Evolutionary conservation across 2,329 filamentous ascomycete species (phyloP).

Genomic region (Aspergillus candidus): DNA sequence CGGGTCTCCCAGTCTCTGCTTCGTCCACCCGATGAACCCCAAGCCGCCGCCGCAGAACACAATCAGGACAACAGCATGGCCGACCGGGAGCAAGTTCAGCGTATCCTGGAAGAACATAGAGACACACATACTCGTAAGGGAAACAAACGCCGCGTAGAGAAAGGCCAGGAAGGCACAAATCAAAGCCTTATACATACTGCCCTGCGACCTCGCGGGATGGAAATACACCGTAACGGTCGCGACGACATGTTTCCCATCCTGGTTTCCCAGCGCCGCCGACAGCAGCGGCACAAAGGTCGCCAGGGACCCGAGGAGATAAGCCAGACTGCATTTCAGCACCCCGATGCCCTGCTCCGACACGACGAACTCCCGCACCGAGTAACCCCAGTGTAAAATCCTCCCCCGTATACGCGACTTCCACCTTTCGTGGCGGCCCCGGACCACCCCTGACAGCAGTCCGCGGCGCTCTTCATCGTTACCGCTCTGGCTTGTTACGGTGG

Average conservation of each 20-base stretch:
- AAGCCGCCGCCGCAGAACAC: conserved; percentile 81
- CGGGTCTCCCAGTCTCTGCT: conserved; percentile 70
- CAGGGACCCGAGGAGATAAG: conserved; percentile 79
- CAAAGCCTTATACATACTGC: conserved; percentile 83
- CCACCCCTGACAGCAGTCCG: conserved; percentile 27
- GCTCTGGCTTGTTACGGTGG: conserved; percentile 29
- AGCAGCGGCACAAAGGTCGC: conserved; percentile 75
- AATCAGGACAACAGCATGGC: conserved; percentile 71
- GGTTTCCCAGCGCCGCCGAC: conserved; percentile 66
- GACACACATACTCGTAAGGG: conserved; percentile 80
- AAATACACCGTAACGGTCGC: conserved; percentile 94
- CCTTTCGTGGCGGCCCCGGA: conserved; percentile 11
- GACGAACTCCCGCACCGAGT: conserved; percentile 54
- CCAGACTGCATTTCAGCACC: conserved; percentile 84
- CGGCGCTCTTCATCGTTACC: conserved; percentile 32
- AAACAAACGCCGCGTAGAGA: conserved; percentile 68
- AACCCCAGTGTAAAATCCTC: conserved; percentile 31
- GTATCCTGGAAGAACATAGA: conserved; percentile 69
- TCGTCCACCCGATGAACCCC: conserved; percentile 82
- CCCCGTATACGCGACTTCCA: conserved; percentile 14
- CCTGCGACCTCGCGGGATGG: conserved; percentile 77
- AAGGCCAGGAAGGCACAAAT: conserved; percentile 72
- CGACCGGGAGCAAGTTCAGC: conserved; percentile 60
- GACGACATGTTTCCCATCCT: conserved; percentile 90
- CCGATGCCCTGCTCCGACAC: conserved; percentile 68